phyloP scores from a whole-genome alignment of 768 basidiomycete genomes.

The Naganishia onofrii region DNA sequence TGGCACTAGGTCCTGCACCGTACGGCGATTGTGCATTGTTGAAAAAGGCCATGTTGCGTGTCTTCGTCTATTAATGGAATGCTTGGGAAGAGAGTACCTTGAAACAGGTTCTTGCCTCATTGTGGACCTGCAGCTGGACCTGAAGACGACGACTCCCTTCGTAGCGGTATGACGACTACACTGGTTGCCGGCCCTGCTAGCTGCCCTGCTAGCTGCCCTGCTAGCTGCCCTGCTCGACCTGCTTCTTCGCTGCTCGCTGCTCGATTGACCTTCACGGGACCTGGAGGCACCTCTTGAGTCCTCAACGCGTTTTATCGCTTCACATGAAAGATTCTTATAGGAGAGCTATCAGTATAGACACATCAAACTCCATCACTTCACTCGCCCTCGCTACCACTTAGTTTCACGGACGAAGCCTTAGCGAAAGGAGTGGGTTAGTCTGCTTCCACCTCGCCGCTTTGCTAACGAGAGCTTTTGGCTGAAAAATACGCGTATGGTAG shows the following conservation, averaged over 20 bases:
- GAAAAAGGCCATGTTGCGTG: conserved; percentile 28
- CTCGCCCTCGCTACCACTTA: no score
- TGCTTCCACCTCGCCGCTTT: no score
- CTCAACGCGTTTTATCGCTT: conserved; percentile 9
- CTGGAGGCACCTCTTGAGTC: neutral
- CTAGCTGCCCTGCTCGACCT: no score
- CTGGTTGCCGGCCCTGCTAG: no score
- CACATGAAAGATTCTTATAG: neutral
- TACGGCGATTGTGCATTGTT: conserved; percentile 22
- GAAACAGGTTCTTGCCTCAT: neutral
- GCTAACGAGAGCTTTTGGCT: no score
- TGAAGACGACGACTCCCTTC: no score
- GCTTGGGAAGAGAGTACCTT: neutral
- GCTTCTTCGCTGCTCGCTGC: no score
- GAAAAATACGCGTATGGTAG: no score
- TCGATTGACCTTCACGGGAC: neutral
- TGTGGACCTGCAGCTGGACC: neutral
- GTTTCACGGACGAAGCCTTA: no score
- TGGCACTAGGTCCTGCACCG: conserved; percentile 4
- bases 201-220: no score
- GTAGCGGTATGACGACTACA: neutral
- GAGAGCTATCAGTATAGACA: no score
- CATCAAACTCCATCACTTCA: no score
- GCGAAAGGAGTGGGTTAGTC: neutral
- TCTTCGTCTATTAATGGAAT: neutral